Evolutionary conservation across 257 asterid species (phyloP), one percentile per base, ranked within the genome.

Genomic region (Forsythia suspensa): DNA sequence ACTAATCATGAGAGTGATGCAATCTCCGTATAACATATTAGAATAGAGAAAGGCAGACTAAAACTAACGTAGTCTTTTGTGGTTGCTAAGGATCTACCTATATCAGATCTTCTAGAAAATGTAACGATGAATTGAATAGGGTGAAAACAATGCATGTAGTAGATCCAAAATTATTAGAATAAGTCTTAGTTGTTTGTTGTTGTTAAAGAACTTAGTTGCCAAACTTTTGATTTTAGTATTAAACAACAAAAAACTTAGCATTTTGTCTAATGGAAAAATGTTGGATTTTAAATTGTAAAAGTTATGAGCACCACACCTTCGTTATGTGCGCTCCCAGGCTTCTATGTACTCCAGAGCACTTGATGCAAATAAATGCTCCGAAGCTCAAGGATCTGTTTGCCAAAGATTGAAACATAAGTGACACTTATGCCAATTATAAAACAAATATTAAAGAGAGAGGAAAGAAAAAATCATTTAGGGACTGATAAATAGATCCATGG

Each of bases 241-340:
- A 57, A n/a, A 57, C 66, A 57, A 57, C 66, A 57, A 57, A 52
- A 57, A 16, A n/a, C 29, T 57, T 15, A 48, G 12, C 66, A 57
- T 7, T 2, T n/a, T 13, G 3, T 57, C 66, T 11, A 57, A 6
- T 57, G 66, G 66, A 34, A 70, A 80, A 18, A 67, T 24, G 12
- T 61, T 38, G 43, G 66, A 65, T 18, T 57, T 8, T 39, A 63
- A 75, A 52, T 5, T 21, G 8, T 6, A 43, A 41, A 39, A 9
- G 67, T n/a, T 13, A 57, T 41, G 74, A 76, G 68, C 52, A 79
- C 34, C 75, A 29, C 29, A 92, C 97, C 97, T 94, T 92, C 2
- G 98, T 83, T 85, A 92, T 92, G 84, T 94, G 98, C 80, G 86
- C 98, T 73, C 98, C 98, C 37, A 94, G 96, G 83, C 98, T 92